These are phyloP conservation scores for Cladorrhinum sp. DNA, from an alignment of 2,329 filamentous ascomycete species.

Conservation along the genomic window DNA sequence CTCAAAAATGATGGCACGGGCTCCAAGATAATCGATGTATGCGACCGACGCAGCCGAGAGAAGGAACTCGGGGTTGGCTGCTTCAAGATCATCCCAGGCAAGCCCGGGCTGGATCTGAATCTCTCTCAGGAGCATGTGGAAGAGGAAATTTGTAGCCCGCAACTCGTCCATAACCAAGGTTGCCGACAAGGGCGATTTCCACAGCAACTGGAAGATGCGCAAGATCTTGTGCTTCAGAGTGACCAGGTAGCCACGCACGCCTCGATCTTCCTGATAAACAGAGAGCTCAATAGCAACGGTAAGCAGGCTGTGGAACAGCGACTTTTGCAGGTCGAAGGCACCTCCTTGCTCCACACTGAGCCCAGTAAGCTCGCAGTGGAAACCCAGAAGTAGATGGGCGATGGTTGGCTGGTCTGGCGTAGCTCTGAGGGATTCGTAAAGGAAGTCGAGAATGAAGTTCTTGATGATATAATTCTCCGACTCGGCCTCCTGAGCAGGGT, in stretches of 20 bases:
- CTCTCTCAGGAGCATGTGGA: conserved; percentile 70
- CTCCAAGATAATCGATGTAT: conserved; percentile 72
- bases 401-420: conserved; percentile 77
- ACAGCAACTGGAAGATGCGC: conserved; percentile 75
- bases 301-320: conserved; percentile 81
- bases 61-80: conserved; percentile 64
- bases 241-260: conserved; percentile 66
- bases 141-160: conserved; percentile 74
- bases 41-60: conserved; percentile 63
- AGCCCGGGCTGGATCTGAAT: conserved; percentile 65
- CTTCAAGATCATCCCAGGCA: conserved; percentile 68
- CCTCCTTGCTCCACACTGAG: conserved; percentile 67
- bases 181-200: conserved; percentile 77
- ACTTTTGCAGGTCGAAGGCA: conserved; percentile 66
- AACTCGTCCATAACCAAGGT: conserved; percentile 74
- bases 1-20: conserved; percentile 75
- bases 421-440: conserved; percentile 74
- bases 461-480: conserved; percentile 78
- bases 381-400: conserved; percentile 86
- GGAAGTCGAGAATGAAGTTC: conserved; percentile 77
- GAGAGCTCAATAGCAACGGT: conserved; percentile 68
- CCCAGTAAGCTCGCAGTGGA: conserved; percentile 69
- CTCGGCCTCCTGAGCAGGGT: conserved; percentile 66
- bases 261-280: conserved; percentile 54
- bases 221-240: conserved; percentile 66